A percentile compares a stretch with the other conserved stretches of the same genome.
phyloP scores from a whole-genome alignment of 805 yeast species.

The Naumovozyma castellii region DNA sequence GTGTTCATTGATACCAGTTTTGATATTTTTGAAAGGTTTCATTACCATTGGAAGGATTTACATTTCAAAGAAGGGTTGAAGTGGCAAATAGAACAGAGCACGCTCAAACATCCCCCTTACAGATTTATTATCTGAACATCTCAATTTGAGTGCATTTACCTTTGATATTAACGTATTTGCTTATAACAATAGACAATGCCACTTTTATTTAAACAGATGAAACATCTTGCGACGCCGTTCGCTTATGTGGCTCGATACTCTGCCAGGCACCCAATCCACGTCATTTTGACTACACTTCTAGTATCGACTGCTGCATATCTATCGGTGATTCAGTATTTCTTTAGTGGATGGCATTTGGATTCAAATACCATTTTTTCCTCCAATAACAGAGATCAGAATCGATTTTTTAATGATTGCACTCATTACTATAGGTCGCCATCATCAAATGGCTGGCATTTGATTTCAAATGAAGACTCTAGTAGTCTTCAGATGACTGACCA shows the following conservation, averaged over 20 bases:
- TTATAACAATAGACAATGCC: constrained; percentile 24
- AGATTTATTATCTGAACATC: too few species aligned
- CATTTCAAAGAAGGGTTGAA: too few species aligned
- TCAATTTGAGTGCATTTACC: not conserved
- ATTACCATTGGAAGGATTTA: too few species aligned
- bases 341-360: constrained; percentile 33
- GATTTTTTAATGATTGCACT: constrained; percentile 19
- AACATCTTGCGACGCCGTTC: constrained; percentile 28
- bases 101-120: too few species aligned
- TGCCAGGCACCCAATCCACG: constrained; percentile 80
- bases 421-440: constrained; percentile 19
- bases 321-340: constrained; percentile 59
- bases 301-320: constrained; percentile 75
- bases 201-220: constrained; percentile 25
- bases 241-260: constrained; percentile 45
- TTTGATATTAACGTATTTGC: not conserved
- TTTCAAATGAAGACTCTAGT: constrained; percentile 14
- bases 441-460: constrained; percentile 13
- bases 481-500: constrained; percentile 15
- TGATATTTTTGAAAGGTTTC: too few species aligned
- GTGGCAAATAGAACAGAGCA: too few species aligned
- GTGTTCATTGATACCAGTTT: too few species aligned
- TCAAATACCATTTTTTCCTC: constrained; percentile 11
- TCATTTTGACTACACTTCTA: constrained; percentile 60
- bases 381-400: constrained; percentile 11